Percentiles rank a stretch among this genome's conserved stretches.
Evolutionary conservation across 2,329 filamentous ascomycete genomes (phyloP).

Genomic region (Teratosphaeria gauchensis): DNA sequence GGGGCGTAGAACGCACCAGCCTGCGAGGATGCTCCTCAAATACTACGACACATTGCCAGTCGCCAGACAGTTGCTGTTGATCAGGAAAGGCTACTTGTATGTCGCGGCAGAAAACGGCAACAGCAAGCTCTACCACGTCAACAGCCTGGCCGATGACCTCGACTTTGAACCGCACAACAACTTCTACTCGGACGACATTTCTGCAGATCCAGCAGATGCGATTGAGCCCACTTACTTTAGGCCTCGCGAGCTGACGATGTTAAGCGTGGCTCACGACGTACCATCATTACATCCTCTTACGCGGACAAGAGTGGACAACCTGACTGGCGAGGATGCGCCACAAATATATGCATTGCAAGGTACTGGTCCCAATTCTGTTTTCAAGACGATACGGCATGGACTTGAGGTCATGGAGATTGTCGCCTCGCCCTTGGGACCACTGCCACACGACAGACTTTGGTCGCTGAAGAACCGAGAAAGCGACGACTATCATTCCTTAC

Average conservation of each 20-base stretch:
- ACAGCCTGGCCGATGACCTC: slow-evolving; percentile 92
- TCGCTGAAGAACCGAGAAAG: slow-evolving; percentile 75
- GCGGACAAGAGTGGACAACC: slow-evolving; percentile 83
- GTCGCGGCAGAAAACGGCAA: slow-evolving; percentile 88
- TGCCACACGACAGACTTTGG: slow-evolving; percentile 55
- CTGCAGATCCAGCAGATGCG: slow-evolving; percentile 60
- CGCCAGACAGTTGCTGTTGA: slow-evolving; percentile 75
- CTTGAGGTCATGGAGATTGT: slow-evolving; percentile 70
- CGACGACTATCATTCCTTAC: slow-evolving; percentile 87
- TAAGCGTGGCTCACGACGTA: slow-evolving; percentile 40
- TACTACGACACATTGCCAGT: slow-evolving; percentile 96
- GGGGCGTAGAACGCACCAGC: slow-evolving; percentile 69
- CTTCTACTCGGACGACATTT: slow-evolving; percentile 43
- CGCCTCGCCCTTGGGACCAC: slow-evolving; percentile 18
- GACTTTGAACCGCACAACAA: slow-evolving; percentile 59
- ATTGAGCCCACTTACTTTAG: slow-evolving; percentile 79
- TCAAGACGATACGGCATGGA: slow-evolving; percentile 86
- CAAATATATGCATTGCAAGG: slow-evolving; percentile 94
- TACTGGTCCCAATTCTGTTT: slow-evolving; percentile 76
- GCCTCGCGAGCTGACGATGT: slow-evolving; percentile 64
- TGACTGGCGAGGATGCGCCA: slow-evolving; percentile 85
- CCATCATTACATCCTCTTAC: slow-evolving; percentile 82
- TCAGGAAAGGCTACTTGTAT: slow-evolving; percentile 93
- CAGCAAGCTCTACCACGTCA: slow-evolving; percentile 91
- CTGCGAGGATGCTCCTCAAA: slow-evolving; percentile 79